Base-by-base conservation (phyloP, 2,329 filamentous ascomycete genomes). In the Elsinoe batatas region DNA sequence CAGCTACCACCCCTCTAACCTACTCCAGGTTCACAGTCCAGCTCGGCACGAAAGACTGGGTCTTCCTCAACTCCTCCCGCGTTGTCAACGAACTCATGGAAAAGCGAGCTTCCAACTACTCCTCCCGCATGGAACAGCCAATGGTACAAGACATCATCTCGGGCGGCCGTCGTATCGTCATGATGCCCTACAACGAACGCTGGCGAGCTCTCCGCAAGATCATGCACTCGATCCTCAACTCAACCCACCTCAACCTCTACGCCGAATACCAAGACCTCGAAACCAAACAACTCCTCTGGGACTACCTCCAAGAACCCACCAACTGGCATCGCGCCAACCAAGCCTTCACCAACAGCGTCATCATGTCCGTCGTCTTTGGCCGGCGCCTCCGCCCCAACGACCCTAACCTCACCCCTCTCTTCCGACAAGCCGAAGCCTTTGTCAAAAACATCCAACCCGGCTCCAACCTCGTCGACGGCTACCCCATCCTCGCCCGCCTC, bases 311-410 rank as follows among this genome's bases (percentile, higher is more conserved):
- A 0, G 56, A 64, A 0, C 75, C 76, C 0, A 65, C 70, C 18
- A 57, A 73, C 76, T 77, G 73, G 56, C 67, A 26, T 74, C 78
- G 60, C 70, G 35, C 38, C 40, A 55, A 76, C 0, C 73, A 74
- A 60, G 66, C 77, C 3, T 77, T 70, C 57, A 75, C 69, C 53
- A 79, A 79, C 58, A 76, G 73, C 57, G 71, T 78, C 53, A 75
- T 67, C 22, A 76, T 72, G 66, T 69, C 65, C 38, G 60, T 74
- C 13, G 53, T 65, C 30, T 64, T 60, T 56, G 64, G 63, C 10
- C 53, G 63, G 1, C 54, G 69, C 61, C 64, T 63, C 35, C 15
- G 59, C 56, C 12, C 53, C 59, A 40, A 64, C 56, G 20, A 58
- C 49, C 30, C 61, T 62, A 55, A 64, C 61, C 60, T 53, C 61